Evolutionary conservation across 495 filamentous ascomycete genomes (phyloP).

Genomic region (Apodospora peruviana): DNA sequence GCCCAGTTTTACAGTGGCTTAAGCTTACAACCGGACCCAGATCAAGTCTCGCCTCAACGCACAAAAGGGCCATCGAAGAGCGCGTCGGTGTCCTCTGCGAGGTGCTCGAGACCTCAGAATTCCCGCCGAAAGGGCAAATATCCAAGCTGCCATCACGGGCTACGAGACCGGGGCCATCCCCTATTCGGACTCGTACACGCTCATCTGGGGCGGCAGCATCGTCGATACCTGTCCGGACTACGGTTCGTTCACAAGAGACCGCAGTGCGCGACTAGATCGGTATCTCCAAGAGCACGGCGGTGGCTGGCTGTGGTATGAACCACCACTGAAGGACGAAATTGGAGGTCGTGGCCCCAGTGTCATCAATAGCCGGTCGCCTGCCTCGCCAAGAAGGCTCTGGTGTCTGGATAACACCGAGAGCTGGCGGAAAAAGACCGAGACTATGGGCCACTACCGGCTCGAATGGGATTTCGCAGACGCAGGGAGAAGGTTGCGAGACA

Average conservation of each 20-base stretch:
- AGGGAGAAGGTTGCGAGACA: slow-evolving; percentile 8
- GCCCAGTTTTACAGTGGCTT: no score
- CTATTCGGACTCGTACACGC: slow-evolving; percentile 33
- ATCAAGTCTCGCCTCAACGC: slow-evolving; percentile 12
- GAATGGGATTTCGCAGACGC: slow-evolving; percentile 22
- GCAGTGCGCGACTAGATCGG: slow-evolving; percentile 34
- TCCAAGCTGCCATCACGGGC: slow-evolving; percentile 36
- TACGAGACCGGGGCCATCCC: slow-evolving; percentile 37
- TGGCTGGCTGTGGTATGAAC: slow-evolving; percentile 48
- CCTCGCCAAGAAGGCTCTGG: slow-evolving; percentile 23
- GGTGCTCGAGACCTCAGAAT: slow-evolving; percentile 26
- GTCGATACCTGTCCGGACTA: slow-evolving; percentile 36
- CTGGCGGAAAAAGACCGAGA: slow-evolving; percentile 10
- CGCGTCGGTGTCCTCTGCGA: slow-evolving; percentile 26
- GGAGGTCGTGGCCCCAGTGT: neutral
- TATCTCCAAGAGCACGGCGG: slow-evolving; percentile 32
- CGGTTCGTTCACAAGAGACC: slow-evolving; percentile 30
- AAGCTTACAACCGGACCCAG: slow-evolving; percentile 5
- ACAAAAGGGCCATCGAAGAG: slow-evolving; percentile 20
- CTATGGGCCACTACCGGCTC: slow-evolving; percentile 21
- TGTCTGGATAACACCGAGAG: slow-evolving; percentile 17
- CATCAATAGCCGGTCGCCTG: no score
- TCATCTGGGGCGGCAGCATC: slow-evolving; percentile 42
- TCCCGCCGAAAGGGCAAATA: slow-evolving; percentile 38
- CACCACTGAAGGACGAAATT: slow-evolving; percentile 25